These are phyloP conservation scores for Monilinia fructigena DNA, from an alignment of 2,329 filamentous ascomycete species.

Conservation along the genomic window DNA sequence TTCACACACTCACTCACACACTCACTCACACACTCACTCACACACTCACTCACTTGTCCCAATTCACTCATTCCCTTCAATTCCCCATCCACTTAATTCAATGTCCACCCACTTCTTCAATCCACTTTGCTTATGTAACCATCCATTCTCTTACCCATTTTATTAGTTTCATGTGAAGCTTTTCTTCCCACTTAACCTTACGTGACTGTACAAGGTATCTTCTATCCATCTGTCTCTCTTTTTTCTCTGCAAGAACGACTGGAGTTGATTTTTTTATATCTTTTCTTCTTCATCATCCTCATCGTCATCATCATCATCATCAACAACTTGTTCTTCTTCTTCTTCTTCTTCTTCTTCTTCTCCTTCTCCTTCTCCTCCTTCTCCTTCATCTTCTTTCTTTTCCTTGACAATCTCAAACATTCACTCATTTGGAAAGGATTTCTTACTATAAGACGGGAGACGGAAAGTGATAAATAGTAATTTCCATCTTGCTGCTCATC, in stretches of 20 bases:
- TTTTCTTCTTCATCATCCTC: not conserved
- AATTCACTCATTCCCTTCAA: too few relatives aligned
- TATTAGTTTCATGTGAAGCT: too few relatives aligned
- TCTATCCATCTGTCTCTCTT: not conserved
- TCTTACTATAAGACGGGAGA: not conserved
- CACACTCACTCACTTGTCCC: too few relatives aligned
- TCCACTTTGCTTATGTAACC: too few relatives aligned
- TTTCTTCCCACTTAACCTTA: too few relatives aligned
- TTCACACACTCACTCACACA: too few relatives aligned
- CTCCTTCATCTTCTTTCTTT: not conserved
- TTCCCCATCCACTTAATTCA: too few relatives aligned
- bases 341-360: not conserved
- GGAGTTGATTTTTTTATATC: not conserved
- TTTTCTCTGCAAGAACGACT: not conserved
- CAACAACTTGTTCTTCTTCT: not conserved
- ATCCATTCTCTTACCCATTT: too few relatives aligned
- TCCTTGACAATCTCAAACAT: not conserved
- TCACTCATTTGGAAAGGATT: slow-evolving; percentile 8
- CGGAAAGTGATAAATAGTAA: not conserved
- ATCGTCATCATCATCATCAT: not conserved
- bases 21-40: too few relatives aligned
- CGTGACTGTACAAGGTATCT: too few relatives aligned
- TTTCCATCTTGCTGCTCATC: not conserved
- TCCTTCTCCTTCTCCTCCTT: not conserved
- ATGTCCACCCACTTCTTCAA: too few relatives aligned